Conservation (phyloP, 2,329 filamentous ascomycete species). For the Simplicillium sp. region DNA sequence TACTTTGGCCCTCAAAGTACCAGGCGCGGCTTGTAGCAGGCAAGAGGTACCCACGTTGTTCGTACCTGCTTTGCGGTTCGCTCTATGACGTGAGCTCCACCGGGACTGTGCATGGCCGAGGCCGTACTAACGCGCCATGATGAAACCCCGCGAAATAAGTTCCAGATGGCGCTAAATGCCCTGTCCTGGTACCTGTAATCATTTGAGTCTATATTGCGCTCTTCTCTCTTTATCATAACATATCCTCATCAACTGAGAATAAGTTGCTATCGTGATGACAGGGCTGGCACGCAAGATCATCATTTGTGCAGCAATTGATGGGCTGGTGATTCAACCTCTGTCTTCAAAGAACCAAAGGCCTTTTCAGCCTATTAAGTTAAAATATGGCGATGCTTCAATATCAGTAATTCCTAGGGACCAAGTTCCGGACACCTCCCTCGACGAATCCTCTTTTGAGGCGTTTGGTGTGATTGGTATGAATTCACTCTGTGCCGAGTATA, state of each 20-base stretch:
- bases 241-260: too few relatives aligned
- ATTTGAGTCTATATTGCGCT: constrained; percentile 2
- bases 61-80: too few relatives aligned
- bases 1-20: too few relatives aligned
- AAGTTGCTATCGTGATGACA: constrained; percentile 45
- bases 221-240: too few relatives aligned
- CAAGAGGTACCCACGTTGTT: too few relatives aligned
- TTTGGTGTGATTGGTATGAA: constrained; percentile 48
- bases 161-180: too few relatives aligned
- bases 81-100: too few relatives aligned
- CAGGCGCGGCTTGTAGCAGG: too few relatives aligned
- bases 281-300: constrained; percentile 69
- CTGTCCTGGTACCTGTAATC: too few relatives aligned
- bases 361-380: constrained; percentile 53
- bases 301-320: constrained; percentile 73
- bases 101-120: too few relatives aligned
- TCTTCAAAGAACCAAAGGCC: constrained; percentile 48
- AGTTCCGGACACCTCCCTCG: constrained; percentile 30
- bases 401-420: constrained; percentile 34
- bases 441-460: constrained; percentile 45
- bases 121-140: too few relatives aligned
- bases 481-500: neutral
- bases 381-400: constrained; percentile 53
- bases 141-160: too few relatives aligned
- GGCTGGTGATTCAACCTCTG: constrained; percentile 69